Percentiles rank a stretch among this genome's conserved stretches.
phyloP scores from a whole-genome alignment of 768 basidiomycete genomes.

The Mycena crocata region DNA sequence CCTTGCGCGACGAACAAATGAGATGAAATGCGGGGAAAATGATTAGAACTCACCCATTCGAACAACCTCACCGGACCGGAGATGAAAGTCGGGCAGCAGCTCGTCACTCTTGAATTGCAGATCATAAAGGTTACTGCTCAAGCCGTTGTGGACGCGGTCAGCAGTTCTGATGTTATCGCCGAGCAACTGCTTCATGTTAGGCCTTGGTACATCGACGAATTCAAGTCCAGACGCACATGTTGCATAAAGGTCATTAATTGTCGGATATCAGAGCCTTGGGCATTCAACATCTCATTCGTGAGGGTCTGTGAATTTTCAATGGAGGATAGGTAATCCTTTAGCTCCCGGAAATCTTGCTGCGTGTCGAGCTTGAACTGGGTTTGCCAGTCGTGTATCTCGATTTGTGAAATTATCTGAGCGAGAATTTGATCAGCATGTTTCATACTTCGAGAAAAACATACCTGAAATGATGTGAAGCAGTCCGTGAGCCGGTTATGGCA shows the following conservation, averaged over 20 bases:
- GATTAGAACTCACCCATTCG: constrained; percentile 60
- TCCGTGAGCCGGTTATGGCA: constrained; percentile 60
- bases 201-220: neutral
- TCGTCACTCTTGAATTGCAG: constrained; percentile 59
- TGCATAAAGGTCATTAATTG: constrained; percentile 64
- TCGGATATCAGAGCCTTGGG: constrained; percentile 47
- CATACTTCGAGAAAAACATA: constrained; percentile 33
- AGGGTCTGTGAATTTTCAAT: constrained; percentile 55
- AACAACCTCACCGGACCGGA: constrained; percentile 64
- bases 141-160: constrained; percentile 53
- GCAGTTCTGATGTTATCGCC: constrained; percentile 46
- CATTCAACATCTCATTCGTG: constrained; percentile 43
- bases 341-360: constrained; percentile 56
- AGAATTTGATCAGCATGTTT: neutral
- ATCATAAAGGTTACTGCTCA: constrained; percentile 62
- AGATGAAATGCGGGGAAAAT: no score
- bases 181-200: constrained; percentile 42
- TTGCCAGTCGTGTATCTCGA: constrained; percentile 63
- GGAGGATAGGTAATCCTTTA: constrained; percentile 56
- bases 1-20: no score
- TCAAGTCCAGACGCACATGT: constrained; percentile 43
- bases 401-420: constrained; percentile 56
- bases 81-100: constrained; percentile 62
- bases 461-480: constrained; percentile 61
- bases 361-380: constrained; percentile 51